These are phyloP conservation scores for Colletotrichum nymphaeae DNA, from an alignment of 2,329 filamentous ascomycete species.

Conservation along the genomic window DNA sequence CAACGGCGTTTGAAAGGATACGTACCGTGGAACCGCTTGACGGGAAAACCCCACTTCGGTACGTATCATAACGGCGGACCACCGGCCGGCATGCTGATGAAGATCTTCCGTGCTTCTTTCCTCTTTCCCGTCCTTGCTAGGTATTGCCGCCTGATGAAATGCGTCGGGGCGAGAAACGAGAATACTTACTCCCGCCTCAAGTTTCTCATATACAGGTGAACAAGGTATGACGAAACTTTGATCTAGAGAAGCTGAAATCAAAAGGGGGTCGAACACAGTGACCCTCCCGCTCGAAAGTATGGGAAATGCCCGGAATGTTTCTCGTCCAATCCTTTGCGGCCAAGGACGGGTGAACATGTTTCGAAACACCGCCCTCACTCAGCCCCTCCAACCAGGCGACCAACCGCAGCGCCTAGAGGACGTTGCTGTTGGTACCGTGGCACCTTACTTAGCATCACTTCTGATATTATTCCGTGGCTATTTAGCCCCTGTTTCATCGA, in stretches of 20 bases:
- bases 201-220: neutral
- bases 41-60: neutral
- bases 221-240: neutral
- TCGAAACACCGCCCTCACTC: conserved; percentile 30
- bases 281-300: neutral
- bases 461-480: neutral
- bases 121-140: neutral
- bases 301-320: conserved; percentile 13
- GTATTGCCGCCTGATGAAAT: neutral
- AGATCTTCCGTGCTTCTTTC: neutral
- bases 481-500: conserved; percentile 33
- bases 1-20: neutral
- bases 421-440: neutral
- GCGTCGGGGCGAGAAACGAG: neutral
- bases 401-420: conserved; percentile 18
- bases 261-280: neutral
- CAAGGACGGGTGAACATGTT: conserved; percentile 31
- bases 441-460: neutral
- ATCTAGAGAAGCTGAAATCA: neutral
- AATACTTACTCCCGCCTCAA: neutral
- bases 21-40: neutral
- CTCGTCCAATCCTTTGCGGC: conserved; percentile 24
- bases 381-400: conserved; percentile 21
- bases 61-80: neutral
- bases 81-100: neutral